Evolutionary conservation across 768 basidiomycete genomes (phyloP).

Genomic region (Serpula lacrymans): DNA sequence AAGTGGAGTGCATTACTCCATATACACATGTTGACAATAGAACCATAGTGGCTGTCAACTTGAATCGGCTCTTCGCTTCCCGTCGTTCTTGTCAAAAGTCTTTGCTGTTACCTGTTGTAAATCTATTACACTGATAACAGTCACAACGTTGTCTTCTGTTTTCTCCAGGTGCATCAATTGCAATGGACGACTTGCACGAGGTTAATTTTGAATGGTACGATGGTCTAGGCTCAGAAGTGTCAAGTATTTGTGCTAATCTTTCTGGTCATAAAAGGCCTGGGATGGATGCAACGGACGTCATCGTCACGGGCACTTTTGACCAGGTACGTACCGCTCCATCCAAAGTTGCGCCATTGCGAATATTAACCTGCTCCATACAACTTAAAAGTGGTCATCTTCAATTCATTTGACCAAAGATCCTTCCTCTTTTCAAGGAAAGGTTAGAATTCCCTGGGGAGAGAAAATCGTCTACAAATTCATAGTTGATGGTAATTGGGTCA

Average conservation of each 20-base stretch:
- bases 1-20: no score
- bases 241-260: background rate
- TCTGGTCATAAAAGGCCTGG: constrained; percentile 48
- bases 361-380: background rate
- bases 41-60: no score
- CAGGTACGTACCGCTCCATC: constrained; percentile 43
- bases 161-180: constrained; percentile 8
- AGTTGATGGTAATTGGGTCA: constrained; percentile 69
- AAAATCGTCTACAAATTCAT: constrained; percentile 76
- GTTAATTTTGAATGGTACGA: constrained; percentile 51
- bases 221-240: constrained; percentile 17
- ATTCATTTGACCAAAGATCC: constrained; percentile 49
- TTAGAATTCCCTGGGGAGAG: constrained; percentile 56
- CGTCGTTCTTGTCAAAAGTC: no score
- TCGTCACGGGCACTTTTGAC: constrained; percentile 79
- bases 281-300: constrained; percentile 49
- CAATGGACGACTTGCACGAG: constrained; percentile 46
- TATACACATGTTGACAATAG: no score
- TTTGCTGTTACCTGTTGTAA: no score
- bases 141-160: constrained; percentile 3
- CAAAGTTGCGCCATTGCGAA: constrained; percentile 12
- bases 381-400: constrained; percentile 57
- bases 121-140: no score
- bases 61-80: no score
- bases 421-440: constrained; percentile 52